Evolutionary conservation across 2,329 filamentous ascomycete genomes (phyloP), one percentile per base, ranked within the genome.

Genomic region (Ophiostoma quercus): DNA sequence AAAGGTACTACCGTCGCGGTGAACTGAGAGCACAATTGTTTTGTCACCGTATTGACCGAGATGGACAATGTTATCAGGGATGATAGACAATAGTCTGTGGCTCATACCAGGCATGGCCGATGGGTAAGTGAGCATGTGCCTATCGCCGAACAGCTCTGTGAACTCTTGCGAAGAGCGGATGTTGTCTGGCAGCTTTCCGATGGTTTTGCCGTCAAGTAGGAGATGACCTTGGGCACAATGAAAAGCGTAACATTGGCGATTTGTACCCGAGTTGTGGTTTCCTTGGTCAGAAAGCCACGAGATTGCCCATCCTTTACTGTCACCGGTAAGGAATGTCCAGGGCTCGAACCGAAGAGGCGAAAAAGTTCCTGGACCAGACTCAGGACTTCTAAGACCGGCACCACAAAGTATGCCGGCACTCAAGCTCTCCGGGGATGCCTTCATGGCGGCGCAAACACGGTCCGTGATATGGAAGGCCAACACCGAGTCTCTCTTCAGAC

Each of bases 51-150:
- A 79, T 19, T 82, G 80, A 0, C 87, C 87, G 57, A 91, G 74
- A 74, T 91, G 85, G 0, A 90, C 9, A 19, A 65, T 22, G 2
- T 65, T 19, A 1, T 22, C 9, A n/a, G 1, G 0, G 2, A 39
- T 14, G 77, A 1, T 4, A 11, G n/a, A 39, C 22, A 41, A 9
- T 1, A 47, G 80, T 73, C 69, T 77, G 69, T 87, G 84, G 0
- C 80, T 80, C 84, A 90, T 88, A 0, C 84, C 86, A 0, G 74
- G 76, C 0, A 86, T 71, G 0, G 72, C 70, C 0, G 88, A 90
- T 0, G 87, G 84, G 25, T 77, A 84, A 0, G 83, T 84, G 0
- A 82, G 79, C 0, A 89, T 79, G 34, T 79, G 79, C 16, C 84
- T 81, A 1, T 82, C 77, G 0, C 84, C 84, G 73, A 91, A 89